Evolutionary conservation across 2,329 filamentous ascomycete genomes (phyloP).

Genomic region (Penicillium sp.): DNA sequence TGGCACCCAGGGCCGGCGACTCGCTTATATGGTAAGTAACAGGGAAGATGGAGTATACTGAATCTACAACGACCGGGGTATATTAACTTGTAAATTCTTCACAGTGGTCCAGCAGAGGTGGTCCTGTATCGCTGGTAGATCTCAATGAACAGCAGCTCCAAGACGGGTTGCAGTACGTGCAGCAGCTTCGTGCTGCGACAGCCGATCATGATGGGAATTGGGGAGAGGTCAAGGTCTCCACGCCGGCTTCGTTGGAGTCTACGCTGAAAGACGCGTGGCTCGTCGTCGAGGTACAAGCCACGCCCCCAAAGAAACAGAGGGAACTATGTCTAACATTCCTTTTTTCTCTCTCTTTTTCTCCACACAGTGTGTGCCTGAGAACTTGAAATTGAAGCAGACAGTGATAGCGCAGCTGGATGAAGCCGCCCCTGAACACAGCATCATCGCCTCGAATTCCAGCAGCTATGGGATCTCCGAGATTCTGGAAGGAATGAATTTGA

Average conservation of each 20-base stretch:
- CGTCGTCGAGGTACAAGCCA: slow-evolving; percentile 37
- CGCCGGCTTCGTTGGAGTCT: slow-evolving; percentile 19
- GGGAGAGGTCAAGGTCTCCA: slow-evolving; percentile 25
- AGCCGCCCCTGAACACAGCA: too few species aligned
- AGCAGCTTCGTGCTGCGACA: slow-evolving; percentile 23
- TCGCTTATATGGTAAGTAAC: slow-evolving; percentile 38
- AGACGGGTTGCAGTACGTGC: slow-evolving; percentile 28
- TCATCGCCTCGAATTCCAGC: slow-evolving; percentile 51
- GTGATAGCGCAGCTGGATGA: too few species aligned
- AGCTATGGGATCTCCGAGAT: slow-evolving; percentile 49
- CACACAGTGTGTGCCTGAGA: slow-evolving; percentile 49
- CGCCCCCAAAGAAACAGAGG: too few species aligned
- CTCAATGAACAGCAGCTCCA: slow-evolving; percentile 26
- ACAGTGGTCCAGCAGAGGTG: slow-evolving; percentile 37
- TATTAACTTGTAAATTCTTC: too few species aligned
- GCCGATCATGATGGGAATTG: slow-evolving; percentile 7
- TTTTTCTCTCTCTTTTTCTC: too few species aligned
- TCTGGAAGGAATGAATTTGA: slow-evolving; percentile 37
- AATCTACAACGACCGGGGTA: too few species aligned
- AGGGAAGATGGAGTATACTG: background rate
- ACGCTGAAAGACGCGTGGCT: slow-evolving; percentile 34
- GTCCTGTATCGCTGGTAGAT: slow-evolving; percentile 35
- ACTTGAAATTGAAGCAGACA: slow-evolving; percentile 44
- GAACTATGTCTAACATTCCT: too few species aligned
- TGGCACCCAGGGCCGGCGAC: slow-evolving; percentile 37